Evolutionary conservation across 1,139 yeast genomes (phyloP).

Genomic region (Suhomyces coccinellae): DNA sequence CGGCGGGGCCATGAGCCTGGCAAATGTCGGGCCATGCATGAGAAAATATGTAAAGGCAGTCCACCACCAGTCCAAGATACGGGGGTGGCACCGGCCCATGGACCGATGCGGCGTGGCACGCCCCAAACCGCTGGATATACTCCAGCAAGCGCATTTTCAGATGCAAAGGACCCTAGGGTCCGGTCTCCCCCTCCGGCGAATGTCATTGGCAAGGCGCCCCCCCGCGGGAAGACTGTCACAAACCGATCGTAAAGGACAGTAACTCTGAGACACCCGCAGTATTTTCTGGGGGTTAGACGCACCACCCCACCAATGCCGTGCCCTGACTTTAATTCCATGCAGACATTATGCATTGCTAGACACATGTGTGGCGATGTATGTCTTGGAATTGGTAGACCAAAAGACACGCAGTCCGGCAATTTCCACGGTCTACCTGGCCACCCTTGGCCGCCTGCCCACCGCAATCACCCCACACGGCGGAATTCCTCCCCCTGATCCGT

Average conservation of each 20-base stretch:
- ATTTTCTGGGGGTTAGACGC: not conserved
- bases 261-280: slow-evolving; percentile 11
- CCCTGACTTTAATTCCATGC: slow-evolving; percentile 1
- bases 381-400: not conserved
- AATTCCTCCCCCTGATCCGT: not conserved
- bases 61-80: no score
- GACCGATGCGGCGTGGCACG: no score
- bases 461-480: not conserved
- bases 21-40: no score
- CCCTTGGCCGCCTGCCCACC: not conserved
- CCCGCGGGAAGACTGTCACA: not conserved
- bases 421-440: not conserved
- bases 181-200: no score
- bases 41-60: no score
- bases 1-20: no score
- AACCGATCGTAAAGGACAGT: slow-evolving; percentile 8
- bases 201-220: not conserved
- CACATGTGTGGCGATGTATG: slow-evolving; percentile 4
- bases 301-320: not conserved
- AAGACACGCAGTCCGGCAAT: not conserved
- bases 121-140: no score
- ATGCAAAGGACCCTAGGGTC: no score
- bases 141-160: no score
- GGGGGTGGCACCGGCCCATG: no score
- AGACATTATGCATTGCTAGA: slow-evolving; percentile 5